phyloP scores from a whole-genome alignment of 768 basidiomycete genomes.

The Tricholoma terreum region DNA sequence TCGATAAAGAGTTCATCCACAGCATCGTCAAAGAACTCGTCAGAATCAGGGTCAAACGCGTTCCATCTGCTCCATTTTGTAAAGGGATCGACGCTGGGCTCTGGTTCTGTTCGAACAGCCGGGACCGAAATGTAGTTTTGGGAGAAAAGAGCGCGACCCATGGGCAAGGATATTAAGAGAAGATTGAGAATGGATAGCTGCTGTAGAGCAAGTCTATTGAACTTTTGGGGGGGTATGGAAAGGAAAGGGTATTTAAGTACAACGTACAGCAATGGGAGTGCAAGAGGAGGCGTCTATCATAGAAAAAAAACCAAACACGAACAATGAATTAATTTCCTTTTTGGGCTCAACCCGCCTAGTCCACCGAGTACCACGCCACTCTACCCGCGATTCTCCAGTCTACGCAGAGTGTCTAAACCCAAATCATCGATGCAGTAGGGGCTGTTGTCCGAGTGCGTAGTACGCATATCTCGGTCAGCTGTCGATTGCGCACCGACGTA shows the following conservation, averaged over 20 bases:
- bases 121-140: conserved; percentile 36
- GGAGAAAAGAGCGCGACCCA: conserved; percentile 65
- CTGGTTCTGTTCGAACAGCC: conserved; percentile 44
- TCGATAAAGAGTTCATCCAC: conserved; percentile 67
- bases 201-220: conserved; percentile 14
- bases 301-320: conserved; percentile 10
- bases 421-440: no score
- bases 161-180: conserved; percentile 17
- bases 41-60: conserved; percentile 77
- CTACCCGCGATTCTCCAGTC: no score
- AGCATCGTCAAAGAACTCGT: conserved; percentile 64
- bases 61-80: conserved; percentile 65
- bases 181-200: background rate
- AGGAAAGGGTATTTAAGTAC: conserved; percentile 20
- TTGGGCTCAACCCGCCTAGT: no score
- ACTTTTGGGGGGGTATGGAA: conserved; percentile 21
- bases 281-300: conserved; percentile 1
- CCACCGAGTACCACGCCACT: no score
- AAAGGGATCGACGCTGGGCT: conserved; percentile 34
- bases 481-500: no score
- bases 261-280: conserved; percentile 13
- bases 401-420: no score
- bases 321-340: conserved; percentile 9
- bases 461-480: no score
- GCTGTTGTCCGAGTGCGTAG: no score